Evolutionary conservation across 257 asterid genomes (phyloP).

Genomic region (Jacaranda mimosifolia): DNA sequence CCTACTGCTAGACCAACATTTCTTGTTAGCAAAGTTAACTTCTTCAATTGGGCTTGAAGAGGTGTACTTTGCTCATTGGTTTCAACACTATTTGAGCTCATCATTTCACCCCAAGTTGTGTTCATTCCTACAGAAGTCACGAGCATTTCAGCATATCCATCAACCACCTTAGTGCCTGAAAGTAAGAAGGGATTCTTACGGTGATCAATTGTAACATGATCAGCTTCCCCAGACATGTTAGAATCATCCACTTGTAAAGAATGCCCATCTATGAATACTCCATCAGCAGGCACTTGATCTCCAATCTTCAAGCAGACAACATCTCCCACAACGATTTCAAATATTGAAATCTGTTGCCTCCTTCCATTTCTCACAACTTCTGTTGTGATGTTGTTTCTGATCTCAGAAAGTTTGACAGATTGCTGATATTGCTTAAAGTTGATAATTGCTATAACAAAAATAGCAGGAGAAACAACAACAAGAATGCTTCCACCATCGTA

Average conservation of each 20-base stretch:
- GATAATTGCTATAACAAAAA: slow-evolving; percentile 9
- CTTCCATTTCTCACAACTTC: slow-evolving; percentile 32
- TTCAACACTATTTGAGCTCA: slow-evolving; percentile 47
- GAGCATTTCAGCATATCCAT: slow-evolving; percentile 31
- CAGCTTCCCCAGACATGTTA: too few species aligned
- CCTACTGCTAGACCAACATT: slow-evolving; percentile 49
- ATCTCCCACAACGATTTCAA: slow-evolving; percentile 26
- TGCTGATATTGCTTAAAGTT: slow-evolving; percentile 28
- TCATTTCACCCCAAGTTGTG: slow-evolving; percentile 61
- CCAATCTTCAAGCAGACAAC: slow-evolving; percentile 21
- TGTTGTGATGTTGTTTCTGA: background rate
- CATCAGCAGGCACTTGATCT: slow-evolving; percentile 42
- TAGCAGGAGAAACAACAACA: slow-evolving; percentile 26
- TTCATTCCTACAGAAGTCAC: slow-evolving; percentile 35
- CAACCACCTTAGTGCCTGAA: slow-evolving; percentile 31
- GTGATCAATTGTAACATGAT: too few species aligned
- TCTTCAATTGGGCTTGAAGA: slow-evolving; percentile 51
- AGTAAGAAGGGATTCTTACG: slow-evolving; percentile 31
- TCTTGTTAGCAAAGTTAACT: slow-evolving; percentile 46
- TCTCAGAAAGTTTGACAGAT: slow-evolving; percentile 1
- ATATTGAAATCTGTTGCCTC: background rate
- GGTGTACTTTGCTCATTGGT: slow-evolving; percentile 53
- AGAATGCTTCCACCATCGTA: slow-evolving; percentile 37
- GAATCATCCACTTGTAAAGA: slow-evolving; percentile 33
- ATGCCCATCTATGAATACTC: slow-evolving; percentile 26